Conservation (phyloP, 176 grass and related monocot genomes). For the Stipa capillata region DNA sequence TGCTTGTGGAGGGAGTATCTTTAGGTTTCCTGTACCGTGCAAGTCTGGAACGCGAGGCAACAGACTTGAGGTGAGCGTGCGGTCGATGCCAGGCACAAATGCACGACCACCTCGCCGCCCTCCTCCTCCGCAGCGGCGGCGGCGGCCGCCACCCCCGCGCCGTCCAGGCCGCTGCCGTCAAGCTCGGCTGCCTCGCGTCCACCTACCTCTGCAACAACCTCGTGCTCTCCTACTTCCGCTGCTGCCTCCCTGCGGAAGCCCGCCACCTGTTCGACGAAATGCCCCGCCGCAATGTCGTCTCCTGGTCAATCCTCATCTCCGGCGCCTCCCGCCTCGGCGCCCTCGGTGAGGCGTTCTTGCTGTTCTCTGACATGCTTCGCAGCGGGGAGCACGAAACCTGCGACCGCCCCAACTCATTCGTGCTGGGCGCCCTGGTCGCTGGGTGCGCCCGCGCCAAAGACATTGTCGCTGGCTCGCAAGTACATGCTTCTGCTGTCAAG, state of each 20-base stretch:
- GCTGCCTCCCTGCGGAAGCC: constrained; percentile 7
- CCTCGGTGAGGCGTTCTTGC: constrained; percentile 13
- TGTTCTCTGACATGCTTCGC: constrained; percentile 32
- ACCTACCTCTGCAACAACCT: constrained; percentile 51
- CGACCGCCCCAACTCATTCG: constrained; percentile 26
- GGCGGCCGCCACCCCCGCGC: constrained; percentile 8
- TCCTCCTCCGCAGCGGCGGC: constrained; percentile 19
- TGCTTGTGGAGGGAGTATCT: neutral
- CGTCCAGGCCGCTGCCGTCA: constrained; percentile 26
- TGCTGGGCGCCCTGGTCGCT: constrained; percentile 22
- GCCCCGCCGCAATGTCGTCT: constrained; percentile 37
- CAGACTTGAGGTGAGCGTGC: neutral
- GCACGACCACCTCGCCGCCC: constrained; percentile 32
- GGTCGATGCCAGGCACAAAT: constrained; percentile 25
- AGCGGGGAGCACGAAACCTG: neutral
- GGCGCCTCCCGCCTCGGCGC: constrained; percentile 13
- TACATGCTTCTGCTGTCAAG: constrained; percentile 32
- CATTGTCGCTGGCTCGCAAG: constrained; percentile 4
- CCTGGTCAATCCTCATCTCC: constrained; percentile 45
- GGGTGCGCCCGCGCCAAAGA: constrained; percentile 35
- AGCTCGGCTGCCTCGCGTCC: constrained; percentile 41
- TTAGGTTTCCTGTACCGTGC: neutral
- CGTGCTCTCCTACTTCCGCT: neutral
- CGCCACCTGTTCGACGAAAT: constrained; percentile 57
- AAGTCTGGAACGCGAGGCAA: neutral